Conservation (phyloP, 192 early-diverging fungal genomes). For the Entomortierella chlamydospora region DNA sequence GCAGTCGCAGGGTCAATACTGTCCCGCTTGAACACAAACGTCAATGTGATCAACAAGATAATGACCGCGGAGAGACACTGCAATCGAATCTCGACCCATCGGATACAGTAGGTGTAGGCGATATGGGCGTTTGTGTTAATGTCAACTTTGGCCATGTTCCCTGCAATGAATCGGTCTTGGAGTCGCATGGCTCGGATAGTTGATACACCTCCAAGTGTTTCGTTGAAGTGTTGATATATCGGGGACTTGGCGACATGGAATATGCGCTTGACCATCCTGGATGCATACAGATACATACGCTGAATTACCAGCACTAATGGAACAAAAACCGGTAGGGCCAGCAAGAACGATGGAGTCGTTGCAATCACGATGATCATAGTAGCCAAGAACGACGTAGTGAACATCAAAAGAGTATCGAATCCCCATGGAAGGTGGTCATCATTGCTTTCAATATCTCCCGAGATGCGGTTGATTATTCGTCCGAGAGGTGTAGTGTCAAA, state of each 20-base stretch:
- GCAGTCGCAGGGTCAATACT: conserved; percentile 68
- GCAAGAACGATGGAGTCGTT: conserved; percentile 80
- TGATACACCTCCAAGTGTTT: conserved; percentile 79
- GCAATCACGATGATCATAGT: conserved; percentile 69
- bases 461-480: conserved; percentile 84
- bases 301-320: conserved; percentile 54
- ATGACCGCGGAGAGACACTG: conserved; percentile 84
- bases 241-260: conserved; percentile 73
- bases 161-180: conserved; percentile 67
- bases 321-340: conserved; percentile 48
- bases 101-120: conserved; percentile 64
- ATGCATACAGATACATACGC: conserved; percentile 77
- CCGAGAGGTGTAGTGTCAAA: conserved; percentile 86
- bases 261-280: conserved; percentile 87
- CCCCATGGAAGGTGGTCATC: conserved; percentile 62
- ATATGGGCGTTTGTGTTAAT: conserved; percentile 19
- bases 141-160: conserved; percentile 40
- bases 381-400: conserved; percentile 56
- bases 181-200: conserved; percentile 86
- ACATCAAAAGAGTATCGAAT: conserved; percentile 60
- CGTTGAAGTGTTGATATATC: conserved; percentile 83
- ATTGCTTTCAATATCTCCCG: conserved; percentile 78
- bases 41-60: conserved; percentile 72
- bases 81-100: conserved; percentile 79
- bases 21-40: conserved; percentile 70